A percentile compares a stretch with the other conserved stretches of the same genome.
Conservation (phyloP, 106 monocot species). For the Dioscorea zingiberensis region DNA sequence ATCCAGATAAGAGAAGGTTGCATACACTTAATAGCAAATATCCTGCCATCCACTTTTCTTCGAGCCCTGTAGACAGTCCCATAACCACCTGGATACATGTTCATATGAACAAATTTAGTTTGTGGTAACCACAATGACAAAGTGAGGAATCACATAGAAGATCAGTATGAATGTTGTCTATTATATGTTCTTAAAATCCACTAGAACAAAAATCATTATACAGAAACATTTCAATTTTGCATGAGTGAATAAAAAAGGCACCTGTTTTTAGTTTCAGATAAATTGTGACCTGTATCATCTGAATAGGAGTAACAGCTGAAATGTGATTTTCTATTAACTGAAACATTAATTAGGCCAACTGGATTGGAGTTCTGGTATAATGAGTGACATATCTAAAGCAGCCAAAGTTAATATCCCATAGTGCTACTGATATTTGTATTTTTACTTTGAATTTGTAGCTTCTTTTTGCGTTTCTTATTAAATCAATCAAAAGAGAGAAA, state of each 20-base stretch:
- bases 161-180: background rate
- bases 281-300: background rate
- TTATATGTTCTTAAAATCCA: too few species aligned
- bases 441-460: too few species aligned
- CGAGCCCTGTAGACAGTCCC: slow-evolving; percentile 85
- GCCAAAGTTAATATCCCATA: background rate
- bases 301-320: too few species aligned
- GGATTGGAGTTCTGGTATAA: background rate
- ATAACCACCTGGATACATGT: slow-evolving; percentile 70
- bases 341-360: background rate
- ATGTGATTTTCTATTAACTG: too few species aligned
- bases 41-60: slow-evolving; percentile 81
- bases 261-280: background rate
- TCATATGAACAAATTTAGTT: background rate
- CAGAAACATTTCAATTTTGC: too few species aligned
- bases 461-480: too few species aligned
- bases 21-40: slow-evolving; percentile 97
- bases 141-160: background rate
- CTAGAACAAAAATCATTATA: too few species aligned
- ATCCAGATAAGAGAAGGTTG: background rate
- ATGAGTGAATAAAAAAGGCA: too few species aligned
- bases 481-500: background rate
- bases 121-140: background rate
- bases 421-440: too few species aligned
- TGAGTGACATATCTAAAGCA: background rate